These are phyloP conservation scores for Candida andamanensis DNA, from an alignment of 805 yeast species.

Conservation along the genomic window DNA sequence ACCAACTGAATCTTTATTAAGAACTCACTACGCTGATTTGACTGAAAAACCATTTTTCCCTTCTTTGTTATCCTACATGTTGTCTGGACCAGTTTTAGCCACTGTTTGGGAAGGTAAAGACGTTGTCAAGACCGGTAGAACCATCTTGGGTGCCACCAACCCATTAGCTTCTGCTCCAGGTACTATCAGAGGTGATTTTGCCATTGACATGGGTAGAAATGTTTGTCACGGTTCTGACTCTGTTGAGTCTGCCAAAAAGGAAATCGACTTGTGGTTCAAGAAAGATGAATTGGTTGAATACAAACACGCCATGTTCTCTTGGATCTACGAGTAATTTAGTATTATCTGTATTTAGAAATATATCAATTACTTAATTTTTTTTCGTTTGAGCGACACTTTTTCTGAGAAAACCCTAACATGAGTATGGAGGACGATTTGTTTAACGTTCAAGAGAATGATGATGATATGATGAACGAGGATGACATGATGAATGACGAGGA, in stretches of 20 bases:
- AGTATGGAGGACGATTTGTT: slow-evolving; percentile 26
- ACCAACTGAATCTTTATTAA: slow-evolving; percentile 83
- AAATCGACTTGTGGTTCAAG: slow-evolving; percentile 97
- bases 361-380: background rate
- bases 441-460: slow-evolving; percentile 12
- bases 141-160: slow-evolving; percentile 97
- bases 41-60: slow-evolving; percentile 98
- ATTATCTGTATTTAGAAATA: background rate
- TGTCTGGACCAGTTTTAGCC: slow-evolving; percentile 97
- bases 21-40: slow-evolving; percentile 94
- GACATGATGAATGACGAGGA: slow-evolving; percentile 20
- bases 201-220: slow-evolving; percentile 98
- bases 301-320: slow-evolving; percentile 76
- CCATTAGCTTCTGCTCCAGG: slow-evolving; percentile 97
- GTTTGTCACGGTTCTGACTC: slow-evolving; percentile 99
- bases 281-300: slow-evolving; percentile 90
- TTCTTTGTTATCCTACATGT: slow-evolving; percentile 91
- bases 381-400: background rate
- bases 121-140: slow-evolving; percentile 98
- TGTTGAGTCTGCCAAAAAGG: slow-evolving; percentile 95
- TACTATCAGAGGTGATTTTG: slow-evolving; percentile 99
- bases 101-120: slow-evolving; percentile 99
- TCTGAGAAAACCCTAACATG: slow-evolving; percentile 8
- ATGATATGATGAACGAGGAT: slow-evolving; percentile 9
- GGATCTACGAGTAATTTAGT: slow-evolving; percentile 84